Evolutionary conservation across 2,329 filamentous ascomycete genomes (phyloP).

Genomic region (Fusarium oligoseptatum): DNA sequence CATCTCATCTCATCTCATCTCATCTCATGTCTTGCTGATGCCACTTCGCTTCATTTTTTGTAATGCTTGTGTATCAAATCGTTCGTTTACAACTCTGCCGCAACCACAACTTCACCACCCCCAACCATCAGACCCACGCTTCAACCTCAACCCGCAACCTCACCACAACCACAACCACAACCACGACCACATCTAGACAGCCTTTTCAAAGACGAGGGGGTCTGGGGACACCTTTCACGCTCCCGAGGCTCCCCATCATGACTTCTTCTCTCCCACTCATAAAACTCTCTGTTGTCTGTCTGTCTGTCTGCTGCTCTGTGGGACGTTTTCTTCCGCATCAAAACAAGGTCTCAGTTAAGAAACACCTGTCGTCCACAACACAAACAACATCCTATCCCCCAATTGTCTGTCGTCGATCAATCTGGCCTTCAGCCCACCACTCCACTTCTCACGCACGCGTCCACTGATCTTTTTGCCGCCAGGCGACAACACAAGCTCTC

Average conservation of each 20-base stretch:
- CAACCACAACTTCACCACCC: slow-evolving; percentile 27
- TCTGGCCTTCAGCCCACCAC: slow-evolving; percentile 52
- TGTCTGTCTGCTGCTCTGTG: slow-evolving; percentile 40
- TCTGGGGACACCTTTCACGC: slow-evolving; percentile 15
- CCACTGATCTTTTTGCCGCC: slow-evolving; percentile 46
- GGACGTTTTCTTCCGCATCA: slow-evolving; percentile 33
- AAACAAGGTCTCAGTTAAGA: slow-evolving; percentile 12
- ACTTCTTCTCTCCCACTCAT: slow-evolving; percentile 21
- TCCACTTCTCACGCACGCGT: slow-evolving; percentile 50
- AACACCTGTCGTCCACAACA: slow-evolving; percentile 33
- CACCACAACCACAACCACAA: slow-evolving; percentile 39
- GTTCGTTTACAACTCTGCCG: slow-evolving; percentile 50
- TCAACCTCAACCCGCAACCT: slow-evolving; percentile 43
- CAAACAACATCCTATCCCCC: slow-evolving; percentile 45
- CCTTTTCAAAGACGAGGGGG: slow-evolving; percentile 31
- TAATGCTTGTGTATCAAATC: slow-evolving; percentile 48
- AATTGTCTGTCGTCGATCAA: slow-evolving; percentile 43
- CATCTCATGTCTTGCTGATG: slow-evolving; percentile 29
- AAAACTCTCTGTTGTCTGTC: slow-evolving; percentile 12
- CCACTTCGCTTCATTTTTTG: slow-evolving; percentile 46
- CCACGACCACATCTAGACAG: slow-evolving; percentile 36
- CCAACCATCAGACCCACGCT: slow-evolving; percentile 8
- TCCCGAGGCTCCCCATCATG: slow-evolving; percentile 23
- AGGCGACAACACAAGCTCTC: slow-evolving; percentile 44
- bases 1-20: slow-evolving; percentile 37